These are phyloP conservation scores for Akanthomyces uredinophilus DNA, from an alignment of 2,329 filamentous ascomycete species.

Conservation along the genomic window DNA sequence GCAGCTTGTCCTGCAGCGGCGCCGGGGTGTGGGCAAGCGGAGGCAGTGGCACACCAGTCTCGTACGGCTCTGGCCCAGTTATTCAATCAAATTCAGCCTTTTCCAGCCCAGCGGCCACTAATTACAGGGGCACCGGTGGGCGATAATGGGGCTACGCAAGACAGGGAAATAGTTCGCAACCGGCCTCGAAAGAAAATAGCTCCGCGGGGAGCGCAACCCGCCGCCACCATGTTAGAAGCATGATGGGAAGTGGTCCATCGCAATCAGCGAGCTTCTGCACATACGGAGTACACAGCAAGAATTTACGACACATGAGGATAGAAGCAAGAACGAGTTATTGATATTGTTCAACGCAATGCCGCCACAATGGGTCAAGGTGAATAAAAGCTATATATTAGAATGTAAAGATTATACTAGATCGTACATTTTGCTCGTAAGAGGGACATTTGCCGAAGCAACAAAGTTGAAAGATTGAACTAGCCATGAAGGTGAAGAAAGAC, in stretches of 20 bases:
- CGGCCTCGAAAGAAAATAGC: background rate
- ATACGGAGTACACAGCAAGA: too few relatives aligned
- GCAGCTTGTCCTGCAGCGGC: background rate
- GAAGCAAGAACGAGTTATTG: background rate
- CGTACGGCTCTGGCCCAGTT: constrained; percentile 8
- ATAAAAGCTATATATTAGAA: constrained; percentile 11
- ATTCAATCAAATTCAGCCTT: background rate
- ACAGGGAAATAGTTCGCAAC: background rate
- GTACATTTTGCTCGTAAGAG: constrained; percentile 10
- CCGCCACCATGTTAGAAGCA: too few relatives aligned
- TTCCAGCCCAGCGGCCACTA: background rate
- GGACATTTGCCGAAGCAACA: background rate
- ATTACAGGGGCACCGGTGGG: background rate
- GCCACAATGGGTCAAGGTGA: background rate
- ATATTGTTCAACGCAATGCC: too few relatives aligned
- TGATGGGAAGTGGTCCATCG: too few relatives aligned
- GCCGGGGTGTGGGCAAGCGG: background rate
- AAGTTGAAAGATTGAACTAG: background rate
- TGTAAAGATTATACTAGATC: constrained; percentile 4
- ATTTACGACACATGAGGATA: background rate
- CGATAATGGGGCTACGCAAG: background rate
- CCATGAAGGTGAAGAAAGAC: background rate
- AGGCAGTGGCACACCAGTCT: too few relatives aligned
- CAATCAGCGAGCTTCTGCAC: too few relatives aligned
- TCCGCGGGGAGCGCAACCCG: background rate